Evolutionary conservation across 345 rosid species (phyloP), one percentile per base, ranked within the genome.

Genomic region (Murraya koenigii): DNA sequence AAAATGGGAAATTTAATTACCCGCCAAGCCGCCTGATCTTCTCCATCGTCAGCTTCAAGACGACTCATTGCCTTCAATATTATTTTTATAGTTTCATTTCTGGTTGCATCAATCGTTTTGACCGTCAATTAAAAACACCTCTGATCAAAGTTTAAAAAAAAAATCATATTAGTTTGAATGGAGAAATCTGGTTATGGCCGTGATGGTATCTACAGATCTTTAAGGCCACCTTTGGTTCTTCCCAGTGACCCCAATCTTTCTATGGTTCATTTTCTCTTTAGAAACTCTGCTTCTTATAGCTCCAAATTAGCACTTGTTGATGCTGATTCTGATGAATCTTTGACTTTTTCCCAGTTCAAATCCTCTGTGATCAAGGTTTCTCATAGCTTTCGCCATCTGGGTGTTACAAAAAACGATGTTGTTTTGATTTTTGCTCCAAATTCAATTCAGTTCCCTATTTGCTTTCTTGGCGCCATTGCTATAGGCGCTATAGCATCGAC

Each of bases 121-220:
- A 13, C 49, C 49, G 4, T 44, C 13, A 44, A 11, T 44, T 44
- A 13, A 8, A 6, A 38, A 4, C 5, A 66, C 30, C 1, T 63
- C 23, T 63, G 23, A 15, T 28, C 5, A 32, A 62, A 62, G 0
- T 4, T 61, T 15, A 0, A 2, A 23, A 67, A 2, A 0, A 23
- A 1, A 68, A 8, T 15, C 72, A 5, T 54, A 3, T 69, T 49
- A 1, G 44, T 25, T 13, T 39, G 33, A 1, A 92, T 94, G 98
- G 97, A 92, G 85, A 93, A 77, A 84, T 94, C 97, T 76, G 95
- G 98, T 60, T 95, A 87, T 26, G 96, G 98, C 61, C 87, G 94
- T 58, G 97, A 95, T 80, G 92, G 95, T 0, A 86, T 95, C 7
- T 93, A 83, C 92, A 80, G 97, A 76, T 92, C 98, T 8, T 84